Base-by-base conservation (phyloP, 192 early-diverging fungal species). In the Paraglomus brasilianum region DNA sequence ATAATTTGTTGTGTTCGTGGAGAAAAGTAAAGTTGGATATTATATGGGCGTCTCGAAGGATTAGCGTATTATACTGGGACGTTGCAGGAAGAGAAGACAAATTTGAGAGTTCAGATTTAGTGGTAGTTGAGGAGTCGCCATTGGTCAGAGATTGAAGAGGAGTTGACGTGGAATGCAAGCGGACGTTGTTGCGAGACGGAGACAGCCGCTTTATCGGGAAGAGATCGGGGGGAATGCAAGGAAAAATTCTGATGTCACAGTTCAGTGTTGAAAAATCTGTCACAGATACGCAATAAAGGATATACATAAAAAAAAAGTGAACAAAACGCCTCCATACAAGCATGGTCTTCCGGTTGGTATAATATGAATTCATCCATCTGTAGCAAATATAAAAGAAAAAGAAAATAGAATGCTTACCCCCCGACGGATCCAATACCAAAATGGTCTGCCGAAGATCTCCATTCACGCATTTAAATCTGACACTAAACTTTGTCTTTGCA, bases 41-140 rank as follows among this genome's bases (percentile, higher is more conserved):
- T 49, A 88, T 81, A 65, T 84, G 72, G 15, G 87, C 88, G 64
- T 99, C 97, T 64, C 81, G 77, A 56, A 94, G 78, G 40, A 99
- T 66, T 5, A 88, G 82, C 1, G 91, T 83, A 76, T 96, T 98
- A 83, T 97, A 97, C 58, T 87, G 90, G 30, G 95, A 93, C 17
- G 96, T 98, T 0, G 94, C 74, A 5, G 83, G 77, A 22, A 86
- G 72, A 11, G 4, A 24, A 13, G 22, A 17, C 6, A 43, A 53
- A 14, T 40, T 5, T 13, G 24, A 60, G 24, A 17, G 38, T 69
- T 8, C 46, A 57, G 19, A 60, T 72, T 39, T 42, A 15, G 44
- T 74, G 30, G 30, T 30, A 30, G 30, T 30, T 30, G 62, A n/a
- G 24, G 66, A 8, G 41, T 11, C 4, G 9, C 60, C n/a, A 24